Evolutionary conservation across 2,329 filamentous ascomycete genomes (phyloP).

Genomic region (Sporothrix schenckii): DNA sequence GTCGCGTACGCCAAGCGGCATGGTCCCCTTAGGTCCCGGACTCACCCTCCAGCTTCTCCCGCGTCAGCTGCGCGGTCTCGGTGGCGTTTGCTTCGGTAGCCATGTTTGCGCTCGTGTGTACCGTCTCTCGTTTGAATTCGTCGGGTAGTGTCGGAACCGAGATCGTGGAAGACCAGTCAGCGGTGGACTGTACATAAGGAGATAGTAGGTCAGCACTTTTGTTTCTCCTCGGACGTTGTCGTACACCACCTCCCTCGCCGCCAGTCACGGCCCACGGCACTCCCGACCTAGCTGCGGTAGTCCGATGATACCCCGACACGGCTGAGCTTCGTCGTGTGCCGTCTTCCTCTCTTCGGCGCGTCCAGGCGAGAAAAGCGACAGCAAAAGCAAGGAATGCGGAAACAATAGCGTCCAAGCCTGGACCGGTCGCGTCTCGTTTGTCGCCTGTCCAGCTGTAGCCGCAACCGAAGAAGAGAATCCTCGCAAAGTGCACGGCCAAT

Average conservation of each 20-base stretch:
- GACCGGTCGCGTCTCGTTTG: not conserved
- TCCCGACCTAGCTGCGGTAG: not conserved
- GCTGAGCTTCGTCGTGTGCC: not conserved
- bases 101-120: slow-evolving; percentile 30
- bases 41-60: slow-evolving; percentile 76
- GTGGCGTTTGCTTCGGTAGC: slow-evolving; percentile 43
- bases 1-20: not conserved
- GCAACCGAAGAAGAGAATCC: too few relatives aligned
- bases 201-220: not conserved
- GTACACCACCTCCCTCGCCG: not conserved
- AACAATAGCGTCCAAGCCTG: not conserved
- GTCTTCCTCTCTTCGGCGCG: not conserved
- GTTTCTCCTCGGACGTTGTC: not conserved
- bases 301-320: not conserved
- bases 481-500: not conserved
- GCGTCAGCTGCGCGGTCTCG: slow-evolving; percentile 54
- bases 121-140: not conserved
- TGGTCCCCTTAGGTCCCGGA: slow-evolving; percentile 27
- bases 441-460: not conserved
- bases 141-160: not conserved
- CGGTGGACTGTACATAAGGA: not conserved
- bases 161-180: not conserved
- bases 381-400: not conserved
- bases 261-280: not conserved
- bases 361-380: not conserved